Conservation (phyloP, 2,329 filamentous ascomycete genomes). For the Alternaria arborescens region DNA sequence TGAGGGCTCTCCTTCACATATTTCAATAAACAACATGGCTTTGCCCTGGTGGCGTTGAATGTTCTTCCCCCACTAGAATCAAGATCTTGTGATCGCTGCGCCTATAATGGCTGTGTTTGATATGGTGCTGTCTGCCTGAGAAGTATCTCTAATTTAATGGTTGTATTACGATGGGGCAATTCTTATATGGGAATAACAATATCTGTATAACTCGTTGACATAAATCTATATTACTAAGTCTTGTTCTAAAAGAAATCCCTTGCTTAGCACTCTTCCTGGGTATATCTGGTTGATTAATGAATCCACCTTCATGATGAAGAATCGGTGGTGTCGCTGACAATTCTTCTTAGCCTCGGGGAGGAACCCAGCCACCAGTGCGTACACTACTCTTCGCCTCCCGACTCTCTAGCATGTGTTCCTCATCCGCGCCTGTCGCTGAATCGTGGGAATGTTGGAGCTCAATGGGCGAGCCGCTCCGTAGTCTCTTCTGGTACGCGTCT, state of each 20-base stretch:
- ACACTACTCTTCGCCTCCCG: not conserved
- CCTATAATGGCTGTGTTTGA: not conserved
- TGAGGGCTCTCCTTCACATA: not conserved
- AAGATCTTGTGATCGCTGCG: not conserved
- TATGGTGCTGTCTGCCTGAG: not conserved
- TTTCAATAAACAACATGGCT: not conserved
- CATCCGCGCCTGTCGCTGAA: conserved; percentile 1
- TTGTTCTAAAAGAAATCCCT: not conserved
- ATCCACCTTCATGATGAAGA: not conserved
- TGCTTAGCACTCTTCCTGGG: not conserved
- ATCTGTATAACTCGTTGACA: not conserved
- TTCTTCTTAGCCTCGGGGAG: not conserved
- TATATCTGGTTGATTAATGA: not conserved
- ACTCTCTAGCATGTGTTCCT: not conserved
- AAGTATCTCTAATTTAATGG: not conserved
- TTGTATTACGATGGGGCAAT: too few species aligned
- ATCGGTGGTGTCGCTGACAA: not conserved
- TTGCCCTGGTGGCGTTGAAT: not conserved
- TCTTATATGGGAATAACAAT: not conserved
- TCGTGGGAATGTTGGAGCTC: conserved; percentile 18
- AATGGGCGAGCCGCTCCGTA: not conserved
- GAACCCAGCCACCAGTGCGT: not conserved
- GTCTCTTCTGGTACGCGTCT: conserved; percentile 22
- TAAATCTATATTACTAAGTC: not conserved
- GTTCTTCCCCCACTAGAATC: not conserved